A percentile compares a stretch with the other conserved stretches of the same genome.
Conservation (phyloP, 768 basidiomycete genomes). For the Naganishia onofrii region DNA sequence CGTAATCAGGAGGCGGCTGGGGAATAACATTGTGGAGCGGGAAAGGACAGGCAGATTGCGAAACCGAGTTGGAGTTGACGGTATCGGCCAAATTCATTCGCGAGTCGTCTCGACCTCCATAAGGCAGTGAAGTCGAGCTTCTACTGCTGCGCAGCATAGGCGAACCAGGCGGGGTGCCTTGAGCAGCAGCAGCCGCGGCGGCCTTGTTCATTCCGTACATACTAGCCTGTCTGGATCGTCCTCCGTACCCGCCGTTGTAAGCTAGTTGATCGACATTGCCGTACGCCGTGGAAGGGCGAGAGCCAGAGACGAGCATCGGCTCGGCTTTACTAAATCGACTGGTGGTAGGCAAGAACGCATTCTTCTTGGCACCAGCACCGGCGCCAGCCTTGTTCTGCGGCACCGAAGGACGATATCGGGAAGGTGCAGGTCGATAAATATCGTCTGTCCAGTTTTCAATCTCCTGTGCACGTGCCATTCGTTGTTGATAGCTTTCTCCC, state of each 20-base stretch:
- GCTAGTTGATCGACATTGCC: slow-evolving; percentile 39
- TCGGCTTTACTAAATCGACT: slow-evolving; percentile 65
- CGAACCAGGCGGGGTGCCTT: slow-evolving; percentile 66
- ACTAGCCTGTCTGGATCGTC: slow-evolving; percentile 53
- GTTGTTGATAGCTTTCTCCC: slow-evolving; percentile 84
- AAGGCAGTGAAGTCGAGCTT: slow-evolving; percentile 71
- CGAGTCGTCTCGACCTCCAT: slow-evolving; percentile 56
- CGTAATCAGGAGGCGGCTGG: slow-evolving; percentile 83
- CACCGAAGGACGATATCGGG: slow-evolving; percentile 76
- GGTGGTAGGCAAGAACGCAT: slow-evolving; percentile 56
- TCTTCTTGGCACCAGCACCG: slow-evolving; percentile 55
- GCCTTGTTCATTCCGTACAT: slow-evolving; percentile 49
- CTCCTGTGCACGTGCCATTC: slow-evolving; percentile 80
- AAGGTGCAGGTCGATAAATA: slow-evolving; percentile 90
- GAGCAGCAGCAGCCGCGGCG: slow-evolving; percentile 1
- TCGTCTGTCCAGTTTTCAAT: slow-evolving; percentile 97
- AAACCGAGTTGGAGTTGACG: slow-evolving; percentile 55
- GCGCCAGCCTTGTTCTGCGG: slow-evolving; percentile 62
- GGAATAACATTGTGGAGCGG: slow-evolving; percentile 82
- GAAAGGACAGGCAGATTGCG: slow-evolving; percentile 72
- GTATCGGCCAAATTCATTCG: slow-evolving; percentile 44
- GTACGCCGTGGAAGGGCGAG: slow-evolving; percentile 49
- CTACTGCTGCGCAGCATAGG: slow-evolving; percentile 71
- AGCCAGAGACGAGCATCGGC: slow-evolving; percentile 59
- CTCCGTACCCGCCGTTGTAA: slow-evolving; percentile 17